Conservation (phyloP, 768 basidiomycete genomes). For the Collybiopsis luxurians region DNA sequence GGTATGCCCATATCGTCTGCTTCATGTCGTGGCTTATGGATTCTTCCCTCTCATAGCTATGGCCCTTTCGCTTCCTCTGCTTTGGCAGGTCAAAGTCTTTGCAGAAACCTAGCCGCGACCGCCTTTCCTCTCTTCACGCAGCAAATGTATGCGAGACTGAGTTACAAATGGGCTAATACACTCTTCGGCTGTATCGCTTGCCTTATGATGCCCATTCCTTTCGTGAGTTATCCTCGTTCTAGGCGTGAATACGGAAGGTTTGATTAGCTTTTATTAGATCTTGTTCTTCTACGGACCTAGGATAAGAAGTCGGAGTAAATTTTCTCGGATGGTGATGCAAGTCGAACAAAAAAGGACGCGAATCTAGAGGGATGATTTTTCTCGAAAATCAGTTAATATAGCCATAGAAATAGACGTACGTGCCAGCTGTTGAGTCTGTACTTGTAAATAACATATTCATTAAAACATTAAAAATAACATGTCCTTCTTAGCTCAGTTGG, state of each 20-base stretch:
- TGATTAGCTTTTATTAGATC: slow-evolving; percentile 21
- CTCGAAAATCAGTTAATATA: too few relatives aligned
- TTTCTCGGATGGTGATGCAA: slow-evolving; percentile 36
- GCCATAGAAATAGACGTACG: too few relatives aligned
- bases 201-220: slow-evolving; percentile 59
- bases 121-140: slow-evolving; percentile 63
- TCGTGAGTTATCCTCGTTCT: slow-evolving; percentile 33
- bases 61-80: slow-evolving; percentile 68
- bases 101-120: slow-evolving; percentile 48
- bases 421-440: too few relatives aligned
- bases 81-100: slow-evolving; percentile 63
- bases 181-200: slow-evolving; percentile 52
- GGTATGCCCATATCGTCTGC: slow-evolving; percentile 33
- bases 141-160: slow-evolving; percentile 54
- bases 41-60: slow-evolving; percentile 30
- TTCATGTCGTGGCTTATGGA: neutral
- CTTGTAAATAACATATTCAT: too few relatives aligned
- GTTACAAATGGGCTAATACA: slow-evolving; percentile 60
- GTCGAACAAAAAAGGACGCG: too few relatives aligned
- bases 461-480: neutral
- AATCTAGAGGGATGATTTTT: too few relatives aligned
- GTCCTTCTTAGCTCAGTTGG: slow-evolving; percentile 50
- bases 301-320: slow-evolving; percentile 38
- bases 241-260: neutral
- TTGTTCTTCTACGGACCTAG: slow-evolving; percentile 41